Conservation (phyloP, 2,329 filamentous ascomycete species). For the Xylaria multiplex region DNA sequence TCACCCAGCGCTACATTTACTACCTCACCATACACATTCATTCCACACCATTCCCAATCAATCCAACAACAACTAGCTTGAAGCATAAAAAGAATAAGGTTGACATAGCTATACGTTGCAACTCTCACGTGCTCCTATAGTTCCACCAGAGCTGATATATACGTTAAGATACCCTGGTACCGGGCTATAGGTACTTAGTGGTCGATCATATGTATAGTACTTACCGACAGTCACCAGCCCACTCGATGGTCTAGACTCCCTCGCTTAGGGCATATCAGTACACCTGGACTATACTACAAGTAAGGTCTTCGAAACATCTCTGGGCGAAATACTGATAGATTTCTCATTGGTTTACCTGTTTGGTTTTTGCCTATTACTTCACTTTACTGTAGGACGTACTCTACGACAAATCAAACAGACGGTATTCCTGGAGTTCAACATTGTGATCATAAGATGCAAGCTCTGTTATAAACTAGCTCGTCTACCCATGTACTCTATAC, state of each 20-base stretch:
- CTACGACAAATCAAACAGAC: not conserved
- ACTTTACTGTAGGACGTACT: no score
- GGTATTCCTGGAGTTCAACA: not conserved
- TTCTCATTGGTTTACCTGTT: no score
- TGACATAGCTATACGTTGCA: not conserved
- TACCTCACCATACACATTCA: not conserved
- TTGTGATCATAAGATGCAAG: no score
- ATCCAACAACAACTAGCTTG: not conserved
- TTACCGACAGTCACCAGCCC: slow-evolving; percentile 1
- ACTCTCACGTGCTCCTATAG: slow-evolving; percentile 19
- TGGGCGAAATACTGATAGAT: no score
- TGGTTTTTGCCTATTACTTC: no score
- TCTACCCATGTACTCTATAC: not conserved
- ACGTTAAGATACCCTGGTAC: not conserved
- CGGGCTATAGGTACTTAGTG: not conserved
- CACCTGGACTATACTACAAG: not conserved
- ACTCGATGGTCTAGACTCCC: slow-evolving; percentile 17
- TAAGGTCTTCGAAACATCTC: not conserved
- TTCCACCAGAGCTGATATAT: not conserved
- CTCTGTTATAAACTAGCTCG: not conserved
- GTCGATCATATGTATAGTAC: slow-evolving; percentile 7
- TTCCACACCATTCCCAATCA: no score
- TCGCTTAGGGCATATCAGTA: not conserved
- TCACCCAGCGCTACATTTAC: not conserved
- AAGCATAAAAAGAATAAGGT: not conserved